Evolutionary conservation across 192 early-diverging fungal genomes (phyloP), one percentile per base, ranked within the genome.

Genomic region (Mortierella alpina): DNA sequence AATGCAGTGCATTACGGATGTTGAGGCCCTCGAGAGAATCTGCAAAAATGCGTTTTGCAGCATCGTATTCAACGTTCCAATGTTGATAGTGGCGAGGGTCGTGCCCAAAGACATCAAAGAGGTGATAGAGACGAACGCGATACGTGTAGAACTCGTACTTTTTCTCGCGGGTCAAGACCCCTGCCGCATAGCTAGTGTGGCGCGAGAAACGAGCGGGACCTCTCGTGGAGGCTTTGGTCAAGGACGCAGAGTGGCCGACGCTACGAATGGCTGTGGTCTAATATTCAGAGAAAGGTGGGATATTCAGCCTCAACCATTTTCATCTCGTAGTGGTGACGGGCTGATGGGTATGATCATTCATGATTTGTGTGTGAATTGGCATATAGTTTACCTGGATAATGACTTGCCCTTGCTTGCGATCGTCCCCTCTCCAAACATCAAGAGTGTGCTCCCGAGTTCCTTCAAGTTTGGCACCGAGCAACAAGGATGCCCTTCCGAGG

Each of bases 141-240:
- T 80, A 80, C 5, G 77, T 60, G 52, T 80, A 80, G 52, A 80
- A 80, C 55, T 72, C 70, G 48, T 55, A 64, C 47, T 72, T 72
- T 40, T 59, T 72, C 59, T 80, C 77, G 22, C 65, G 18, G 0
- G 70, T 80, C 53, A 80, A 62, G 5, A 72, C 54, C 45, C 77
- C 77, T 5, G 77, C 77, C 18, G 77, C 77, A 39, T 80, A 80
- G 66, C 77, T 80, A 17, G 77, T 80, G 42, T 80, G 77, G 40
- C 77, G 77, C 23, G 77, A 80, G 66, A 57, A 80, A n/a, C 65
- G 69, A 12, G 55, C 70, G 13, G 77, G 77, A 11, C 77, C 77
- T 10, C 46, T 63, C 6, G 77, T 80, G 5, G 77, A 63, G 14
- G 70, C 44, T 20, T 61, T 49, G 13, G 42, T 23, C 57, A 79